Evolutionary conservation across 306 rosid species (phyloP).

Genomic region (Vigna trinervia): DNA sequence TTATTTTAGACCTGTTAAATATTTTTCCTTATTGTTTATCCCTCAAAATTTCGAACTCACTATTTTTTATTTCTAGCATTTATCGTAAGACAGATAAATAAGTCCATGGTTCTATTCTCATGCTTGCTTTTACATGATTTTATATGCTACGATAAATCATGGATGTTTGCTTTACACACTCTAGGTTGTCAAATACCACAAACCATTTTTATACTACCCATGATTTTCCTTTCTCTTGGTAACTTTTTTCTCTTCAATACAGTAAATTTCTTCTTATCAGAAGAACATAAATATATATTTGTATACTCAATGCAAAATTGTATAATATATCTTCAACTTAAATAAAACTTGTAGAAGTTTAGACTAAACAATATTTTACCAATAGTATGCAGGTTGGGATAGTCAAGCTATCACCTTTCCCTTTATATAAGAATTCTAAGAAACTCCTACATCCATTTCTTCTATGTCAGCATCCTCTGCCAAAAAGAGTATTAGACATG

Average conservation of each 20-base stretch:
- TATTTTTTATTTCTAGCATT: too few species aligned
- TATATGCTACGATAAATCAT: neutral
- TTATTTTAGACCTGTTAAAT: too few species aligned
- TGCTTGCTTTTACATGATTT: constrained; percentile 33
- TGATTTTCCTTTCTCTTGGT: neutral
- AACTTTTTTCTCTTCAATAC: neutral
- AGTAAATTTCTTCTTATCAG: neutral
- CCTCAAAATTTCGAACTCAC: too few species aligned
- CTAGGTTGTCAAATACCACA: neutral
- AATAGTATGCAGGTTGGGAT: constrained; percentile 71
- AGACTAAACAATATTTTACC: constrained; percentile 50
- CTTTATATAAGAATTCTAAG: constrained; percentile 56
- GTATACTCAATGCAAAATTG: constrained; percentile 1
- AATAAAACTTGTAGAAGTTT: constrained; percentile 18
- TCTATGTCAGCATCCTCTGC: constrained; percentile 63
- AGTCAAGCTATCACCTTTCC: constrained; percentile 57
- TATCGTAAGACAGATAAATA: too few species aligned
- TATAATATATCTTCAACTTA: constrained; percentile 16
- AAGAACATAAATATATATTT: neutral
- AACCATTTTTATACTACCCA: constrained; percentile 18
- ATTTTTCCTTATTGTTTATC: too few species aligned
- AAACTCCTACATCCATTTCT: constrained; percentile 66
- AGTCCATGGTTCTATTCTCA: neutral
- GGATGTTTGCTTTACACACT: too few species aligned
- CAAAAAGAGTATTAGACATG: constrained; percentile 44